Evolutionary conservation across 805 yeast species (phyloP), one percentile per base, ranked within the genome.

Genomic region (Wickerhamiella siamensis): DNA sequence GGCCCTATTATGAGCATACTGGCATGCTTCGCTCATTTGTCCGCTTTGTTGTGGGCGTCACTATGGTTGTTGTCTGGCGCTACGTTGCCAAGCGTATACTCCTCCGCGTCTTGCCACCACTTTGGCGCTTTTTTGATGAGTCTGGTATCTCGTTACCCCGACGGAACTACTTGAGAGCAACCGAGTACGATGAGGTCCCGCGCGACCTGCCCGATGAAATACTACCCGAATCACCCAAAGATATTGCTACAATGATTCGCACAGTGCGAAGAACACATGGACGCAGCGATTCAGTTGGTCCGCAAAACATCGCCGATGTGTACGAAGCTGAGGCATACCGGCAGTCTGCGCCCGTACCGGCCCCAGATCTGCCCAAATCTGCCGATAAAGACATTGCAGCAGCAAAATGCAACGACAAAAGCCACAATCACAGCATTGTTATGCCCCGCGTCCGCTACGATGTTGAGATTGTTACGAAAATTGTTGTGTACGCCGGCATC

Each of bases 401-500:
- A 34, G 40, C 40, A 33, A 33, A 51, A 43, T 43, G 34, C 31
- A 20, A 21, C 36, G 47, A 39, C 17, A 42, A 47, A 22, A 51
- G 46, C 21, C 47, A 46, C 19, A 51, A 50, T 26, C 27, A 36
- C 20, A 49, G 51, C 14, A 51, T 60, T 24, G 49, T 46, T 24
- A 49, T 44, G 10, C 65, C 64, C 2, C 57, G 67, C 16, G 55
- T 53, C 2, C 68, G 87, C 38, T 77, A 79, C 50, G 86, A 77
- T 43, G 77, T 80, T 24, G 88, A 80, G 47, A 80, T 83, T 3
- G 60, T 83, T 26, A 86, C 91, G 8, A 69, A 94, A 52, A 63
- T 82, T 47, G 60, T 80, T 15, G 81, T 86, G 1, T 88, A 88
- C 60, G 78, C 82, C 1, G 97, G 97, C 0, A 74, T 88, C 22